Percentiles rank a stretch among this genome's conserved stretches.
These are phyloP conservation scores for Dendrobium chrysotoxum DNA, from an alignment of 106 monocot species.

Conservation along the genomic window DNA sequence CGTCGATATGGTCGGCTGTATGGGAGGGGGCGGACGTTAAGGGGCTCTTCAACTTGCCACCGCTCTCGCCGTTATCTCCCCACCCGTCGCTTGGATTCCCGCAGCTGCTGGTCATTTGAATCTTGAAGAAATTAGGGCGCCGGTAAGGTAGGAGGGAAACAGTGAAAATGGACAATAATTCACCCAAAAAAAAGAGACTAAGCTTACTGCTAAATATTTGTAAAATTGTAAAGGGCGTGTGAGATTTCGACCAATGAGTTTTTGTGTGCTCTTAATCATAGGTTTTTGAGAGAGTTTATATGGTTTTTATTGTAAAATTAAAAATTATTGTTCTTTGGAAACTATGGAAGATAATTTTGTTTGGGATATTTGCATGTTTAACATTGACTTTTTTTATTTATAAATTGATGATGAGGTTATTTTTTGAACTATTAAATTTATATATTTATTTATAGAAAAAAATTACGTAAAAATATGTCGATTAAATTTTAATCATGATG, in stretches of 20 bases:
- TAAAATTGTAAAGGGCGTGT: background rate
- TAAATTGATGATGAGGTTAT: no score
- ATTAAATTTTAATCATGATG: no score
- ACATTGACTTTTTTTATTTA: no score
- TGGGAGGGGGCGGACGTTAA: constrained; percentile 11
- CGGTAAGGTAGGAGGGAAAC: background rate
- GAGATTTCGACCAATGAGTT: background rate
- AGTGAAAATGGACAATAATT: background rate
- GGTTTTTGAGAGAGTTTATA: no score
- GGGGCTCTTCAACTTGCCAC: constrained; percentile 8
- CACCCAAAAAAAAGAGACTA: background rate
- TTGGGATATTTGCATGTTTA: no score
- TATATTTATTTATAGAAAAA: no score
- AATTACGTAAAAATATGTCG: no score
- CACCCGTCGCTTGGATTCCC: background rate
- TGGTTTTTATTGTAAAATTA: no score
- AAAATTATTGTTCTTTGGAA: no score
- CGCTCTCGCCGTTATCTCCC: constrained; percentile 3
- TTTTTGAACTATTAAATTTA: no score
- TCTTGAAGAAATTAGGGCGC: background rate
- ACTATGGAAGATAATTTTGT: no score
- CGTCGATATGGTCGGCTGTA: constrained; percentile 15
- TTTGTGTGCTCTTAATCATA: no score
- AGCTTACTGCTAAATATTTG: background rate
- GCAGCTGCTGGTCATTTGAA: constrained; percentile 5